A percentile compares a stretch with the other conserved stretches of the same genome.
These are phyloP conservation scores for Trametes elegans DNA, from an alignment of 768 basidiomycete species.

Conservation along the genomic window DNA sequence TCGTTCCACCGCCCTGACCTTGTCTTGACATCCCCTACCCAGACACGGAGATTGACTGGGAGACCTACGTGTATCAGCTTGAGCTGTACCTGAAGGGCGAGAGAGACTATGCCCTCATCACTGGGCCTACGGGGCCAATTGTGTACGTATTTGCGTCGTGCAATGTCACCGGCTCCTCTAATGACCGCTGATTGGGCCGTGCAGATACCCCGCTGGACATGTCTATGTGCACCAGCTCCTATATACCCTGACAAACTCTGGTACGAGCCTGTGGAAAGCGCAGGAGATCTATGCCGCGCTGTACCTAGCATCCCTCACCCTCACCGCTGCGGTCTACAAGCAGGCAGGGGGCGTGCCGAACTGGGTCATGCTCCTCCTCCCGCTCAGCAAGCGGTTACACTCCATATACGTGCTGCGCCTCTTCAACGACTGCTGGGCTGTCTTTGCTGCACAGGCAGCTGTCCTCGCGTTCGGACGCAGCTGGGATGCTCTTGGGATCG, in stretches of 20 bases:
- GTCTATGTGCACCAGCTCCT: conserved; percentile 78
- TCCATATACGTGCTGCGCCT: conserved; percentile 89
- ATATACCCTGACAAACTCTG: conserved; percentile 59
- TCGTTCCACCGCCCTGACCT: conserved; percentile 3
- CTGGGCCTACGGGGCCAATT: conserved; percentile 89
- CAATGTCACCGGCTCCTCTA: neutral
- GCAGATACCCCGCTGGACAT: conserved; percentile 94
- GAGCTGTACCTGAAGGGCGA: conserved; percentile 78
- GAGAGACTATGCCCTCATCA: conserved; percentile 74
- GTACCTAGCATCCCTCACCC: conserved; percentile 63
- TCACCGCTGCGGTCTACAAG: conserved; percentile 69
- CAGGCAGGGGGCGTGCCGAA: conserved; percentile 63
- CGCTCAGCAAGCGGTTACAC: conserved; percentile 90
- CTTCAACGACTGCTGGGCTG: conserved; percentile 94
- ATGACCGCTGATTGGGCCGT: neutral
- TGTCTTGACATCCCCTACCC: conserved; percentile 21
- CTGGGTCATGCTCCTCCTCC: conserved; percentile 68
- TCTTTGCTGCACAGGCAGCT: conserved; percentile 61
- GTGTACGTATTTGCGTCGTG: conserved; percentile 55
- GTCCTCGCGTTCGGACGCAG: conserved; percentile 62
- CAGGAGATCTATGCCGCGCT: conserved; percentile 79
- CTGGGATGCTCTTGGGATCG: conserved; percentile 57
- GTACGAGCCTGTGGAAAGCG: conserved; percentile 55
- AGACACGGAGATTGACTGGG: conserved; percentile 99
- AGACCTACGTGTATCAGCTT: conserved; percentile 92